Conservation (phyloP, 208 protist species). For the Acanthamoeba sp. region DNA sequence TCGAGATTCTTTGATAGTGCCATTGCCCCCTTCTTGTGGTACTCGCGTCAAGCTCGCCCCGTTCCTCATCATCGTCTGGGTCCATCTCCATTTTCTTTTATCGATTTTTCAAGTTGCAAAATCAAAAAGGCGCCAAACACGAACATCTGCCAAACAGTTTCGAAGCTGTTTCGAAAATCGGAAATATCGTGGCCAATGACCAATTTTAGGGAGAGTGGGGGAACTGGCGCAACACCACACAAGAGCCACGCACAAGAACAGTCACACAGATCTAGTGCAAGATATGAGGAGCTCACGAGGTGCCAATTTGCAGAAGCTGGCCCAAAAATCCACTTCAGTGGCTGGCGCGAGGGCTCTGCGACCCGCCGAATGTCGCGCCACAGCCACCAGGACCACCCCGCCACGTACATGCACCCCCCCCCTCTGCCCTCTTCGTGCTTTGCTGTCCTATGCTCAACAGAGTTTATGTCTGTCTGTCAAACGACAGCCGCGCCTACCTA, state of each 20-base stretch:
- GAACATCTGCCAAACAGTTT: no score
- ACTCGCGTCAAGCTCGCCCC: no score
- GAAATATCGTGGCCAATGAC: no score
- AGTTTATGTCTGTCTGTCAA: not conserved
- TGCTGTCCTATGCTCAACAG: no score
- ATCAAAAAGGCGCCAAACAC: no score
- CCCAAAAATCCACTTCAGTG: not conserved
- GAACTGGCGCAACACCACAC: not conserved
- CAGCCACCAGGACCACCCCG: not conserved
- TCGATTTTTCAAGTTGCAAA: no score
- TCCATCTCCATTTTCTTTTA: no score
- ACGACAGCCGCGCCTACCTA: slow-evolving; percentile 8
- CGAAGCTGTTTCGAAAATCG: no score
- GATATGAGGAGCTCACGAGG: not conserved
- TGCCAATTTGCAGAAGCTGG: not conserved
- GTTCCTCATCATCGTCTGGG: no score
- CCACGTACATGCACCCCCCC: not conserved
- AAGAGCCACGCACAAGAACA: not conserved
- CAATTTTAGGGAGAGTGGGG: not conserved
- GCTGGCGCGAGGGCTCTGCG: not conserved
- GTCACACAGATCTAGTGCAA: not conserved
- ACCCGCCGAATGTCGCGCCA: not conserved
- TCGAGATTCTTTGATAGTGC: no score
- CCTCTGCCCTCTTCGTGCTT: no score
- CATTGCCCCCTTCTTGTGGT: no score